Evolutionary conservation across 1,139 yeast species (phyloP), one percentile per base, ranked within the genome.

Genomic region (Debaryomycetaceae sp.): DNA sequence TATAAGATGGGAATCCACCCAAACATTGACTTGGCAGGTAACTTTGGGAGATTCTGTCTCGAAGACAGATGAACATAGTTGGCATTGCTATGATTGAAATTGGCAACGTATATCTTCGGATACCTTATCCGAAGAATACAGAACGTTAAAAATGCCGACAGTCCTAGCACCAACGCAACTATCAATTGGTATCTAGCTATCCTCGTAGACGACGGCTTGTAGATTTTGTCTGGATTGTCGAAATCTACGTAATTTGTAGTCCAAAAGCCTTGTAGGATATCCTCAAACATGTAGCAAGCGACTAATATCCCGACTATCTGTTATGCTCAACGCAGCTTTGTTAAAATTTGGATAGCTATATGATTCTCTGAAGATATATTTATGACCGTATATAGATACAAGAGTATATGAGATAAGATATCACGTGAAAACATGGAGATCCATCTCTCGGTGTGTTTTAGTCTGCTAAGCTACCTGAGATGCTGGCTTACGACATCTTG

Each of bases 1-100:
- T 79, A 80, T 14, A 91, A 67, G 0, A 81, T 78, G 1, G 83
- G 77, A 6, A 91, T 71, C 97, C 97, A 91, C 1, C 93, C 89
- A 55, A 90, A 83, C 22, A 87, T 59, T 5, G 87, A 75, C 41
- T 55, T 62, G 39, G 53, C 45, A 22, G 75, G 78, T 37, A 69
- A 57, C 45, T 56, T 53, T 14, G 76, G 74, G 40, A 71, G 57
- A 54, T 66, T 60, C 55, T 72, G 63, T 52, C 78, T 49, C 48
- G 75, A 59, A 44, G 75, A 52, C 50, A 74, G 61, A 63, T 81
- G 75, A 50, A 79, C 48, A 56, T 71, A 57, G 64, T 75, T 59
- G 54, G 62, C 51, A 60, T 80, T 61, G 62, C 68, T 56, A 38
- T 63, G 63, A 58, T 71, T 63, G 68, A 78, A 69, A 70, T 78